Percentiles rank a stretch among this genome's conserved stretches.
phyloP scores from a whole-genome alignment of 768 basidiomycete genomes.

The Tulasnella sp. region DNA sequence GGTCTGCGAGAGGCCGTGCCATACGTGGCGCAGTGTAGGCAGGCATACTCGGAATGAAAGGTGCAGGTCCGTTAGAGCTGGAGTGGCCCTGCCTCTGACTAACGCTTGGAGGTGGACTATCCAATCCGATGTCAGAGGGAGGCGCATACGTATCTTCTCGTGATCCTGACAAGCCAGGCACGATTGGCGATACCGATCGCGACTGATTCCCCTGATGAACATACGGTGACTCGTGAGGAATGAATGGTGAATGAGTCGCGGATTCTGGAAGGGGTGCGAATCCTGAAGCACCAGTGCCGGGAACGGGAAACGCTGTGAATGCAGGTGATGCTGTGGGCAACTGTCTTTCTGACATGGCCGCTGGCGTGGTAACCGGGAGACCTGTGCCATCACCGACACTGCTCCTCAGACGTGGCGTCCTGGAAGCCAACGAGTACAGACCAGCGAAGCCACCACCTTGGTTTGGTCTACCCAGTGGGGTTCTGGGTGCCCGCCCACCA shows the following conservation, averaged over 20 bases:
- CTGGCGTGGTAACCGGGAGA: not conserved
- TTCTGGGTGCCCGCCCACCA: not conserved
- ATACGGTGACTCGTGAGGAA: not conserved
- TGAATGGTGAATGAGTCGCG: not conserved
- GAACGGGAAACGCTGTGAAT: not conserved
- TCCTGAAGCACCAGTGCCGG: not conserved
- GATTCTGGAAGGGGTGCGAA: not conserved
- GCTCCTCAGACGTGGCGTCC: not conserved
- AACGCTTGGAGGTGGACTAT: too few species aligned
- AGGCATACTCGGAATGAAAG: too few species aligned
- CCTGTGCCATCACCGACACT: not conserved
- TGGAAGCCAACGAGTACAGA: not conserved
- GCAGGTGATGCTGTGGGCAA: not conserved
- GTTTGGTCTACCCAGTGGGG: not conserved
- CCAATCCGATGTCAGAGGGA: too few species aligned
- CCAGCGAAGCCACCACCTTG: not conserved
- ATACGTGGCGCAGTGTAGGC: too few species aligned
- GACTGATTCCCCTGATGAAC: not conserved
- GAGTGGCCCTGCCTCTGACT: too few species aligned
- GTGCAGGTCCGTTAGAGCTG: too few species aligned
- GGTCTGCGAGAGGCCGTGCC: too few species aligned
- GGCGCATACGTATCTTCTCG: not conserved
- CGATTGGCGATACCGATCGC: not conserved
- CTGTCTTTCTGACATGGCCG: not conserved
- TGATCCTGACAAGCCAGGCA: not conserved